These are phyloP conservation scores for Parasarocladium wereldwijsianum DNA, from an alignment of 2,329 filamentous ascomycete genomes.

Conservation along the genomic window DNA sequence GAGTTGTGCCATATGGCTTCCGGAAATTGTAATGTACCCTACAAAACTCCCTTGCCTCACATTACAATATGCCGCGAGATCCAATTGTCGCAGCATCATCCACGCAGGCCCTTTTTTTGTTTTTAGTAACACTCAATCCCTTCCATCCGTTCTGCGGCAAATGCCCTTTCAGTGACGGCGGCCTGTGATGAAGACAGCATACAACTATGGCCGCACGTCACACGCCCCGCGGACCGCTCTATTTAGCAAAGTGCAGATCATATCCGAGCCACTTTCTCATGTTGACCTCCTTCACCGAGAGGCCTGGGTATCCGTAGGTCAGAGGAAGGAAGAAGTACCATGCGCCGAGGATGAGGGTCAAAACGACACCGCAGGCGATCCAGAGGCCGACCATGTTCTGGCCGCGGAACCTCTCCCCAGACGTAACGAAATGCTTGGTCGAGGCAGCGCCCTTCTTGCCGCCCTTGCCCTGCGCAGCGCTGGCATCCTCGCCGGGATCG, in stretches of 20 bases:
- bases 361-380: constrained; percentile 60
- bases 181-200: too few species aligned
- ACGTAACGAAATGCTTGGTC: constrained; percentile 52
- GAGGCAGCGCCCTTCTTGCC: constrained; percentile 29
- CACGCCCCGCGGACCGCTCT: too few species aligned
- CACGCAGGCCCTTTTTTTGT: too few species aligned
- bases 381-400: constrained; percentile 68
- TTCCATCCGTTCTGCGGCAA: too few species aligned
- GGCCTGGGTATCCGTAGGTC: constrained; percentile 86
- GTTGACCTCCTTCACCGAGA: constrained; percentile 63
- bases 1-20: too few species aligned
- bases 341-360: constrained; percentile 53
- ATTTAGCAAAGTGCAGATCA: constrained; percentile 98
- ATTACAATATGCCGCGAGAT: too few species aligned
- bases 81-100: too few species aligned
- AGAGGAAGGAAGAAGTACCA: constrained; percentile 92
- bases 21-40: too few species aligned
- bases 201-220: too few species aligned
- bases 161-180: too few species aligned
- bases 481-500: constrained; percentile 52
- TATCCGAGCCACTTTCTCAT: constrained; percentile 92
- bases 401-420: constrained; percentile 64
- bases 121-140: too few species aligned
- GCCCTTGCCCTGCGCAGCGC: constrained; percentile 21
- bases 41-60: too few species aligned